Evolutionary conservation across 1,139 yeast genomes (phyloP), one percentile per base, ranked within the genome.

Genomic region (Saccharomyces hybrid): DNA sequence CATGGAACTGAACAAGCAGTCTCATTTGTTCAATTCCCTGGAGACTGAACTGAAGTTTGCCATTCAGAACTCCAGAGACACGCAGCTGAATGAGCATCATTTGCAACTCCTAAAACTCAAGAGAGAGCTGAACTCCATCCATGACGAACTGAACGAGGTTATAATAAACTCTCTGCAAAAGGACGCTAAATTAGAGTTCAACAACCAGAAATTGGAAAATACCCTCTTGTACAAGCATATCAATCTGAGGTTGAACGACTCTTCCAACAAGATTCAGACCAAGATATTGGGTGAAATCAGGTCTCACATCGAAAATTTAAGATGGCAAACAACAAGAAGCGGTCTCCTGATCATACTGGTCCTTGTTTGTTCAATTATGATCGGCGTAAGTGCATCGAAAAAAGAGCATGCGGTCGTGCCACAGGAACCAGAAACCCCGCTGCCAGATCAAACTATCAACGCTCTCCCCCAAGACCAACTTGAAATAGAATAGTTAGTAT

Each of bases 241-340:
- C 46, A 84, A 85, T 64, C 74, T 88, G 60, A 78, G 81, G 61
- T 83, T 90, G 55, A 96, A 89, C 66, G 96, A 88, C 65, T 79
- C 95, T 50, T 86, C 88, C 62, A 91, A 90, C 71, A 84, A 88
- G 63, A 91, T 93, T 57, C 82, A 89, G 24, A 88, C 95, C 5
- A 89, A 87, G 62, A 78, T 93, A 61, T 82, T 84, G 57, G 84
- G 95, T 44, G 93, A 88, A 19, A 80, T 90, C 71, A 82, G 89
- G 67, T 84, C 93, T 0, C 95, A 89, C 57, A 87, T 90, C 58
- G 99, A 93, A 70, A 82, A 85, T 58, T 77, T 91, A 59, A 77
- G 98, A 64, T 93, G 99, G 99, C 91, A 89, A 68, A 82, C 93
- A 49, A 90, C 97, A 4, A 77, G 97, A 56, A 82, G 95, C 71